A percentile compares a stretch with the other conserved stretches of the same genome.
phyloP scores from a whole-genome alignment of 2,329 filamentous ascomycete genomes.

The Epichloe sibirici region DNA sequence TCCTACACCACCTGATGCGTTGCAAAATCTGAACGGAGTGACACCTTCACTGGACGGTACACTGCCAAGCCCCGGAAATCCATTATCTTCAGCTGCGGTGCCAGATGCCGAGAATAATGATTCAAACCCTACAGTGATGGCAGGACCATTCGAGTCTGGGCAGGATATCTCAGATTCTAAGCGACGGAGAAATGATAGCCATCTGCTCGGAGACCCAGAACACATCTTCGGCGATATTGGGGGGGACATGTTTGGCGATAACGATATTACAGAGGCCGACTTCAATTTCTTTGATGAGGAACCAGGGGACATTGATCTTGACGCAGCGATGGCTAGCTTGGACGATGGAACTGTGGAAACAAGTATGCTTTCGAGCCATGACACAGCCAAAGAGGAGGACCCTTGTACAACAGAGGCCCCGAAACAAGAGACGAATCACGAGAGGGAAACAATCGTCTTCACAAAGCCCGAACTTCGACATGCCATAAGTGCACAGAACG shows the following conservation, averaged over 20 bases:
- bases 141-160: constrained; percentile 14
- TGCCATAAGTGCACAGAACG: constrained; percentile 40
- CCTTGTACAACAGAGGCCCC: constrained; percentile 8
- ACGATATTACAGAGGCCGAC: constrained; percentile 67
- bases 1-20: constrained; percentile 57
- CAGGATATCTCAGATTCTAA: constrained; percentile 29
- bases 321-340: constrained; percentile 16
- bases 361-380: not conserved
- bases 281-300: constrained; percentile 73
- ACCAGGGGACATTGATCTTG: constrained; percentile 29
- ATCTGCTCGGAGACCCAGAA: constrained; percentile 36
- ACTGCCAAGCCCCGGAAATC: constrained; percentile 42
- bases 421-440: constrained; percentile 9
- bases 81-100: constrained; percentile 15
- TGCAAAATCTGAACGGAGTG: constrained; percentile 40
- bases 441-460: constrained; percentile 29
- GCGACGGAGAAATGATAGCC: constrained; percentile 29
- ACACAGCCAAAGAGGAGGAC: constrained; percentile 9
- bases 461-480: constrained; percentile 49
- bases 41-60: constrained; percentile 45
- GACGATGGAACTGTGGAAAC: constrained; percentile 7
- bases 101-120: constrained; percentile 18
- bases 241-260: constrained; percentile 59
- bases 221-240: constrained; percentile 58
- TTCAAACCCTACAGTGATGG: constrained; percentile 10